These are phyloP conservation scores for Backusella macrospora DNA, from an alignment of 192 early-diverging fungal genomes.

Conservation along the genomic window DNA sequence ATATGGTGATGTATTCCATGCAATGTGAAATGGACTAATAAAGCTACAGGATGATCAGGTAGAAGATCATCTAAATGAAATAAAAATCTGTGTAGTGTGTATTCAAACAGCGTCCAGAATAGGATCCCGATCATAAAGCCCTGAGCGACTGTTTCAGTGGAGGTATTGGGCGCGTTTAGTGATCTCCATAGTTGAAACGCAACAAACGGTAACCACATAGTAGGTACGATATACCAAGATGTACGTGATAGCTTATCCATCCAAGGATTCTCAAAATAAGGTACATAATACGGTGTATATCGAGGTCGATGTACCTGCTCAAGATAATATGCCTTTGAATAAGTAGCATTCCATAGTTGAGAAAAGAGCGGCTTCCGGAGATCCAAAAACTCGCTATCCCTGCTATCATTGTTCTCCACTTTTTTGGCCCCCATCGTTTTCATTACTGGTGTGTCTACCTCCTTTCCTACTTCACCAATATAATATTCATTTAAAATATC, in stretches of 20 bases:
- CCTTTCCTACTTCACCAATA: constrained; percentile 57
- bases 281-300: constrained; percentile 74
- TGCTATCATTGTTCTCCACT: constrained; percentile 23
- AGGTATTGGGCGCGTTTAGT: not conserved
- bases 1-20: constrained; percentile 97
- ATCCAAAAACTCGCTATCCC: constrained; percentile 74
- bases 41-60: constrained; percentile 80
- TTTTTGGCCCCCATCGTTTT: not conserved
- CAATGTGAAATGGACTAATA: constrained; percentile 85
- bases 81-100: constrained; percentile 88
- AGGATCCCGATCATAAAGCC: constrained; percentile 69
- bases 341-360: constrained; percentile 80
- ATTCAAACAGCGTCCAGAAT: constrained; percentile 88
- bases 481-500: constrained; percentile 83
- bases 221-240: constrained; percentile 87
- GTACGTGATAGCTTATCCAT: constrained; percentile 87
- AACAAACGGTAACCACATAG: constrained; percentile 83
- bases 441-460: not conserved
- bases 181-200: constrained; percentile 47
- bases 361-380: constrained; percentile 76
- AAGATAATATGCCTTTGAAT: constrained; percentile 81
- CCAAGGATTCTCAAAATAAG: constrained; percentile 73
- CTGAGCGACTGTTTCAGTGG: constrained; percentile 29
- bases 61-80: constrained; percentile 91
- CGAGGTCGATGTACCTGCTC: constrained; percentile 89